Evolutionary conservation across 2,329 filamentous ascomycete species (phyloP).

Genomic region (Rhinocladiella mackenziei): DNA sequence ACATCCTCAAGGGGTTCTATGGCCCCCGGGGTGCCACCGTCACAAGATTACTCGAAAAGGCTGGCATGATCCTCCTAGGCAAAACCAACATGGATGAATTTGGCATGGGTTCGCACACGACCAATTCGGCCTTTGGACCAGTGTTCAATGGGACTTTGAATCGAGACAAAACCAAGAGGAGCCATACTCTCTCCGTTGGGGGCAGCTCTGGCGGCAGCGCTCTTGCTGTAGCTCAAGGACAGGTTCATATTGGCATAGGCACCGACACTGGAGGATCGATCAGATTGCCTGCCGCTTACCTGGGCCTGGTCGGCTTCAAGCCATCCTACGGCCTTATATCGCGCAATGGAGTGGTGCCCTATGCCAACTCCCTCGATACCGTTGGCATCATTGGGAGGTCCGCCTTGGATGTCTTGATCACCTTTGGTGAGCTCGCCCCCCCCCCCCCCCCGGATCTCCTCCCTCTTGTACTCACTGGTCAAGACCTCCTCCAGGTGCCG

Average conservation of each 20-base stretch:
- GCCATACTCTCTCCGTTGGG: slow-evolving; percentile 66
- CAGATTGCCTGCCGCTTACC: slow-evolving; percentile 81
- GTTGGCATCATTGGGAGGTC: slow-evolving; percentile 68
- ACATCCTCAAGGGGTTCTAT: slow-evolving; percentile 63
- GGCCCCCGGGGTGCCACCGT: slow-evolving; percentile 83
- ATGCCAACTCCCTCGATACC: slow-evolving; percentile 89
- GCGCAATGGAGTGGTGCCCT: slow-evolving; percentile 80
- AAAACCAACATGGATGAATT: slow-evolving; percentile 97
- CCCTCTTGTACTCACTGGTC: too few relatives aligned
- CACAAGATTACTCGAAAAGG: slow-evolving; percentile 60
- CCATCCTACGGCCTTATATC: slow-evolving; percentile 86
- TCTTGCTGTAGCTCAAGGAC: slow-evolving; percentile 59
- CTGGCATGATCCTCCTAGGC: slow-evolving; percentile 62
- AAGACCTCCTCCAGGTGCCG: slow-evolving; percentile 52
- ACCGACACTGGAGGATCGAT: slow-evolving; percentile 93
- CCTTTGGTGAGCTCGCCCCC: slow-evolving; percentile 41
- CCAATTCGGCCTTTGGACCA: slow-evolving; percentile 62
- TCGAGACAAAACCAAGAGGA: too few relatives aligned
- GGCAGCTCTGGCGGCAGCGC: slow-evolving; percentile 94
- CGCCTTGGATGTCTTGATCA: slow-evolving; percentile 49
- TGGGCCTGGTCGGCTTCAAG: slow-evolving; percentile 78
- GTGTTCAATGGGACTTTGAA: slow-evolving; percentile 50
- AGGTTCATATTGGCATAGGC: slow-evolving; percentile 61
- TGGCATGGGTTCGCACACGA: slow-evolving; percentile 85
- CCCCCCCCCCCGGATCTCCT: too few relatives aligned